Percentiles rank a stretch among this genome's conserved stretches.
These are phyloP conservation scores for Barnettozyma botsteinii DNA, from an alignment of 805 yeast genomes.

Conservation along the genomic window DNA sequence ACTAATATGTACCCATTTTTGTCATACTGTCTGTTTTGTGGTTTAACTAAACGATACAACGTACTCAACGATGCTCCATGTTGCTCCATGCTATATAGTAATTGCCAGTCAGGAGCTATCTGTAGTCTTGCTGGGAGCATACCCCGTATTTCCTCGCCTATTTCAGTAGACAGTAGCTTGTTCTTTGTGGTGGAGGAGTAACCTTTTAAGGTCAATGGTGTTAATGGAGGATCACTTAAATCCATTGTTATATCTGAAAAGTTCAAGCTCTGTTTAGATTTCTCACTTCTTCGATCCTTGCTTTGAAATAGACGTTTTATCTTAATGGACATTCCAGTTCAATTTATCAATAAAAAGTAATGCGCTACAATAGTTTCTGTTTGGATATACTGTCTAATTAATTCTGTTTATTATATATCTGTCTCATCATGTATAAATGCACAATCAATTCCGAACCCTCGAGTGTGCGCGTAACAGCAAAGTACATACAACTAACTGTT, in stretches of 20 bases:
- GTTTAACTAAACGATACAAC: conserved; percentile 52
- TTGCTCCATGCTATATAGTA: conserved; percentile 82
- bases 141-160: conserved; percentile 70
- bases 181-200: conserved; percentile 53
- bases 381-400: too few relatives aligned
- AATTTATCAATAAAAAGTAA: neutral
- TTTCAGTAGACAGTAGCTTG: conserved; percentile 47
- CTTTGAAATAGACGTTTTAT: conserved; percentile 1
- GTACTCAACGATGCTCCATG: conserved; percentile 87
- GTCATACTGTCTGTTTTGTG: conserved; percentile 33
- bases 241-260: neutral
- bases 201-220: conserved; percentile 55
- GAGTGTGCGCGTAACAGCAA: too few relatives aligned
- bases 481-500: too few relatives aligned
- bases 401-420: too few relatives aligned
- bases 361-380: too few relatives aligned
- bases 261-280: neutral
- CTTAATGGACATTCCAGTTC: neutral
- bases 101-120: conserved; percentile 68
- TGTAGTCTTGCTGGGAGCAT: conserved; percentile 77
- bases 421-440: too few relatives aligned
- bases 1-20: conserved; percentile 70
- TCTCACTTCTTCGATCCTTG: neutral
- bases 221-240: conserved; percentile 35
- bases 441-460: too few relatives aligned